A percentile compares a stretch with the other conserved stretches of the same genome.
These are phyloP conservation scores for Violaceomyces palustris DNA, from an alignment of 1,284 basidiomycete species.

Conservation along the genomic window DNA sequence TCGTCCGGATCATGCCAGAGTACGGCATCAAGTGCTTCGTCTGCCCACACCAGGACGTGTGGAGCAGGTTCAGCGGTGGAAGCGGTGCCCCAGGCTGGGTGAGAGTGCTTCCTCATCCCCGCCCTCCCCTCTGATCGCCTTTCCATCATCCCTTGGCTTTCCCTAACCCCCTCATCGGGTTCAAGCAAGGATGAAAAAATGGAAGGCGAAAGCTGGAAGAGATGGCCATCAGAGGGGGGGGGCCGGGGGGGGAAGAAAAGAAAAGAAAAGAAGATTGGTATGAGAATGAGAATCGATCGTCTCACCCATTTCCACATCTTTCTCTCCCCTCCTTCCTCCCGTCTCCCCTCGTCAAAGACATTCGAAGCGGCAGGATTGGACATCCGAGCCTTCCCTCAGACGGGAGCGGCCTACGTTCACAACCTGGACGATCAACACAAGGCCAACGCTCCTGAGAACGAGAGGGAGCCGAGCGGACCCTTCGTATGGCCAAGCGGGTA, in stretches of 20 bases:
- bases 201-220: too few species aligned
- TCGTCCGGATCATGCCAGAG: constrained; percentile 71
- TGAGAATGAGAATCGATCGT: too few species aligned
- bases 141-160: too few species aligned
- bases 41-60: constrained; percentile 63
- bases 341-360: constrained; percentile 24
- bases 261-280: too few species aligned
- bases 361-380: constrained; percentile 44
- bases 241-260: too few species aligned
- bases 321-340: not conserved
- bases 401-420: constrained; percentile 47
- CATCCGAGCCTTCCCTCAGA: constrained; percentile 20
- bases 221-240: too few species aligned
- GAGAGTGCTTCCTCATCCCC: too few species aligned
- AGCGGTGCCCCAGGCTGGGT: constrained; percentile 62
- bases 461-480: constrained; percentile 35
- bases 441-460: constrained; percentile 1
- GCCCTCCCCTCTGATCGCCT: too few species aligned
- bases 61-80: constrained; percentile 89
- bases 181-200: too few species aligned
- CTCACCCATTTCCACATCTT: too few species aligned
- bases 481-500: constrained; percentile 51
- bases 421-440: constrained; percentile 18
- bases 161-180: too few species aligned
- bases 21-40: constrained; percentile 80